A percentile compares a stretch with the other conserved stretches of the same genome.
These are phyloP conservation scores for Paramecium sonneborni DNA, from an alignment of 73 alveolate species.

Conservation along the genomic window DNA sequence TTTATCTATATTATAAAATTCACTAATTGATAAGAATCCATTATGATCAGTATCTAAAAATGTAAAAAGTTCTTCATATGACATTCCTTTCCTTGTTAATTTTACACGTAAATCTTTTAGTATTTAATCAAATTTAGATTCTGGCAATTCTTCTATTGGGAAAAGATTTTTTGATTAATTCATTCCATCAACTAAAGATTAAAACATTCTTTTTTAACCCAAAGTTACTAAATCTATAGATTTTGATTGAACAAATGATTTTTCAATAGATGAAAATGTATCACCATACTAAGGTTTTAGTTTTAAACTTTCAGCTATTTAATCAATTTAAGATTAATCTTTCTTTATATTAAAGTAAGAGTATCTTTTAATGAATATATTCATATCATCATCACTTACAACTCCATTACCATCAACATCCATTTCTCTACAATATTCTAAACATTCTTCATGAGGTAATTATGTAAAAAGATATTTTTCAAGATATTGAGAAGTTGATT, in stretches of 20 bases:
- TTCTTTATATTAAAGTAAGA: conserved; percentile 50
- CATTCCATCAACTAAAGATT: conserved; percentile 51
- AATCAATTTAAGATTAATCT: conserved; percentile 25
- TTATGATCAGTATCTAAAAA: conserved; percentile 74
- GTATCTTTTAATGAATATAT: conserved; percentile 53
- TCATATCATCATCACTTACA: conserved; percentile 57
- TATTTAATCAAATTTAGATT: conserved; percentile 53
- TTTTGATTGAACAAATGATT: conserved; percentile 5
- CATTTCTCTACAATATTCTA: conserved; percentile 56
- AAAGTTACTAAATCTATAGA: conserved; percentile 24
- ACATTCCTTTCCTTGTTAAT: conserved; percentile 58
- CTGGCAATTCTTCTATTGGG: conserved; percentile 63
- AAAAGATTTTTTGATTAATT: conserved; percentile 52
- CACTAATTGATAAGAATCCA: conserved; percentile 81
- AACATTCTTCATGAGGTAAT: conserved; percentile 45
- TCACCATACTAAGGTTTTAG: background rate
- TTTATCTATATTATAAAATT: conserved; percentile 74
- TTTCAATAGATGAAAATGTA: background rate
- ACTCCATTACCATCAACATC: conserved; percentile 67
- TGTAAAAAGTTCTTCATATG: conserved; percentile 64
- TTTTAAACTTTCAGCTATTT: background rate
- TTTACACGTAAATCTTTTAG: conserved; percentile 62
- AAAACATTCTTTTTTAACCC: conserved; percentile 31
- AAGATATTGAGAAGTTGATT: conserved; percentile 21
- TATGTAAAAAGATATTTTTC: background rate